Conservation (phyloP, 2,329 filamentous ascomycete species). For the Colletotrichum incanum region DNA sequence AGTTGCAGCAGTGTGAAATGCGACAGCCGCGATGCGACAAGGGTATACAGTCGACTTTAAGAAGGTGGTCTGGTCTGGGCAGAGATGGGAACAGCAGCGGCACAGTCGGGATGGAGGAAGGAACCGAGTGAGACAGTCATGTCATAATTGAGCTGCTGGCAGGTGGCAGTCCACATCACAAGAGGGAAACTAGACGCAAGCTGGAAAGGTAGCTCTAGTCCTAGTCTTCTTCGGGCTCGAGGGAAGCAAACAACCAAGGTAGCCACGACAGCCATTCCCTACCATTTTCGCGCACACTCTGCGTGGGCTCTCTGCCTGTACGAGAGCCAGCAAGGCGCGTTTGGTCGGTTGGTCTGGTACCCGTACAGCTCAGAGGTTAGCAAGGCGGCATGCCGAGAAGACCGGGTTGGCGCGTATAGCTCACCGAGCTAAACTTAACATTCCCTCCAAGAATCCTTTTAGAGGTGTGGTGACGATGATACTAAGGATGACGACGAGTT, state of each 20-base stretch:
- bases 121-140: constrained; percentile 39
- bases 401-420: neutral
- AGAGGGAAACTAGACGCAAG: constrained; percentile 17
- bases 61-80: constrained; percentile 12
- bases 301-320: constrained; percentile 2
- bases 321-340: neutral
- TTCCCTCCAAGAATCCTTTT: neutral
- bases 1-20: constrained; percentile 21
- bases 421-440: neutral
- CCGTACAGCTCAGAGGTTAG: neutral
- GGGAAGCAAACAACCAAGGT: neutral
- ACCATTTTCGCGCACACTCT: neutral
- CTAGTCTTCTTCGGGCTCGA: constrained; percentile 17
- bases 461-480: constrained; percentile 37
- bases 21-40: constrained; percentile 36
- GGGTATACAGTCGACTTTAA: constrained; percentile 33
- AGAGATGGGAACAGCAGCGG: constrained; percentile 8
- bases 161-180: constrained; percentile 21
- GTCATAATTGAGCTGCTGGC: constrained; percentile 37
- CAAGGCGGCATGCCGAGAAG: constrained; percentile 25
- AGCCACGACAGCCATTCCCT: neutral
- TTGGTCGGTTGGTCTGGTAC: neutral
- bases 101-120: constrained; percentile 19
- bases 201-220: constrained; percentile 29
- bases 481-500: constrained; percentile 36